Conservation (phyloP, 2,329 filamentous ascomycete genomes). For the Trichothecium sympodiale region DNA sequence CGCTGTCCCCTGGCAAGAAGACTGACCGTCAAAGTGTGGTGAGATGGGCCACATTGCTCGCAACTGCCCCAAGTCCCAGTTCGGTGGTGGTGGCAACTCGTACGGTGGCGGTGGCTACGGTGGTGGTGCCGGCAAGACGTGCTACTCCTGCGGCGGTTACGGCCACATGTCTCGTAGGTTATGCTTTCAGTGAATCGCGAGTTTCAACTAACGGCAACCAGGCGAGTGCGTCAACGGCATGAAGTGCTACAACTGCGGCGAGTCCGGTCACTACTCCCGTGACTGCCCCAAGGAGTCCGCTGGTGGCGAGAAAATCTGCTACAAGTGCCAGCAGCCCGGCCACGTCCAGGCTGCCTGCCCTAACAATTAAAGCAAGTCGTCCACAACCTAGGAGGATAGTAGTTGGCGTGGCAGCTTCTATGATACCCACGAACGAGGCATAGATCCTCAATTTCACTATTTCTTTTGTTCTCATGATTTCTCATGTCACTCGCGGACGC, state of each 20-base stretch:
- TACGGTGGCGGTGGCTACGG: slow-evolving; percentile 36
- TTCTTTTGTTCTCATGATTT: slow-evolving; percentile 4
- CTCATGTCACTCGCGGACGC: not conserved
- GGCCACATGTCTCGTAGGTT: slow-evolving; percentile 83
- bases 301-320: slow-evolving; percentile 89
- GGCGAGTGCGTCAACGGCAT: slow-evolving; percentile 94
- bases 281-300: slow-evolving; percentile 91
- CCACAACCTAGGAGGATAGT: slow-evolving; percentile 15
- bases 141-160: slow-evolving; percentile 96
- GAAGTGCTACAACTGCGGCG: slow-evolving; percentile 99
- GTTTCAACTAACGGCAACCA: slow-evolving; percentile 19
- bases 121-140: slow-evolving; percentile 63
- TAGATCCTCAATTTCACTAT: slow-evolving; percentile 13
- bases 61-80: slow-evolving; percentile 64
- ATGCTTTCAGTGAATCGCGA: not conserved
- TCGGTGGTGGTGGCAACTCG: slow-evolving; percentile 36
- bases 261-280: slow-evolving; percentile 88
- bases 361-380: slow-evolving; percentile 48
- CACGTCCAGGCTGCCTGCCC: slow-evolving; percentile 94
- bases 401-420: slow-evolving; percentile 28
- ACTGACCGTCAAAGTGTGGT: slow-evolving; percentile 51
- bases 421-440: slow-evolving; percentile 28
- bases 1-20: not conserved
- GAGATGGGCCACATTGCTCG: slow-evolving; percentile 94
- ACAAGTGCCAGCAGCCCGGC: slow-evolving; percentile 78